phyloP scores from a whole-genome alignment of 2,329 filamentous ascomycete species.

The Rutstroemia sp. region DNA sequence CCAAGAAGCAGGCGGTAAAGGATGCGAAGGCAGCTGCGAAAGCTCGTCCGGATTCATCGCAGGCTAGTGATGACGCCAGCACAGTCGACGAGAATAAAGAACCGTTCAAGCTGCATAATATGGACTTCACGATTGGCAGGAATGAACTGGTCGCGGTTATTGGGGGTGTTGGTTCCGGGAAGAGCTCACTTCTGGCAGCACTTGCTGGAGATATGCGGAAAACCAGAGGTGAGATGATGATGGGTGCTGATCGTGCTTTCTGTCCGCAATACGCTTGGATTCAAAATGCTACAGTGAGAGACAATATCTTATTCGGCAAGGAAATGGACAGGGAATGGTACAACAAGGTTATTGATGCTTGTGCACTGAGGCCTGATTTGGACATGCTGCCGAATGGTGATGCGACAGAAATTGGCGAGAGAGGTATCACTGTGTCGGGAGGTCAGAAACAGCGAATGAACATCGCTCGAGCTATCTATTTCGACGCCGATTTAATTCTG shows the following conservation, averaged over 20 bases:
- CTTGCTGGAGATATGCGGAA: constrained; percentile 91
- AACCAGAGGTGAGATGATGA: constrained; percentile 63
- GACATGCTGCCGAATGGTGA: constrained; percentile 92
- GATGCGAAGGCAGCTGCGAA: constrained; percentile 28
- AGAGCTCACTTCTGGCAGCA: constrained; percentile 81
- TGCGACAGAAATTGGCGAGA: constrained; percentile 86
- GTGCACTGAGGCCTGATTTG: constrained; percentile 75
- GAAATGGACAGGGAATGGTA: constrained; percentile 69
- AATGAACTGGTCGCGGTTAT: constrained; percentile 82
- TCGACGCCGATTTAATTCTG: constrained; percentile 58
- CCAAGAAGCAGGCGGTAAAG: constrained; percentile 36
- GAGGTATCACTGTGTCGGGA: constrained; percentile 90
- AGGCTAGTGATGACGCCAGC: constrained; percentile 42
- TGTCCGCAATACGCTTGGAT: constrained; percentile 98
- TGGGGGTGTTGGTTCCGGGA: constrained; percentile 81
- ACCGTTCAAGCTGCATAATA: constrained; percentile 64
- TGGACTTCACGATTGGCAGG: constrained; percentile 61
- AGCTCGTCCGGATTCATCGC: constrained; percentile 29
- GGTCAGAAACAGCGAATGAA: constrained; percentile 94
- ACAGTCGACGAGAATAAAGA: constrained; percentile 47
- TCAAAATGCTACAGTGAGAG: constrained; percentile 77
- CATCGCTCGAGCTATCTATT: constrained; percentile 76
- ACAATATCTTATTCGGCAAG: constrained; percentile 90
- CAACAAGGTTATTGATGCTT: constrained; percentile 55
- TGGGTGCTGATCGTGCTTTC: constrained; percentile 78